Percentiles rank a stretch among this genome's conserved stretches.
These are phyloP conservation scores for Cymbopogon flexuosus DNA, from an alignment of 202 grass and related monocot genomes.

Conservation along the genomic window DNA sequence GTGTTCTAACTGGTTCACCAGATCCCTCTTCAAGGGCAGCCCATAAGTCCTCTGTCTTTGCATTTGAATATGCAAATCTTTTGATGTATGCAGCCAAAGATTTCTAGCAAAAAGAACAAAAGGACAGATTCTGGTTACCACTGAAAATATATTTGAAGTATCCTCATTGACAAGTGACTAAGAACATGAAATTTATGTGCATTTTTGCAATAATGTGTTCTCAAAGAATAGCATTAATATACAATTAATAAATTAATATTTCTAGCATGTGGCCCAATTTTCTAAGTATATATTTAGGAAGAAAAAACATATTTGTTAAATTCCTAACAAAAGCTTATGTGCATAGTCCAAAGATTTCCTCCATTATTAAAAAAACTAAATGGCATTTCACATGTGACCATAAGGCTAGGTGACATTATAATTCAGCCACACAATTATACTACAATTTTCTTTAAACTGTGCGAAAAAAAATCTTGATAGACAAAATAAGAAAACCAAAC, in stretches of 20 bases:
- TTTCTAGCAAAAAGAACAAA: slow-evolving; percentile 57
- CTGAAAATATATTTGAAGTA: neutral
- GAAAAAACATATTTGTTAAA: neutral
- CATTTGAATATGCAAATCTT: slow-evolving; percentile 86
- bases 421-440: neutral
- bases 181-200: neutral
- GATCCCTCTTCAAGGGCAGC: slow-evolving; percentile 86
- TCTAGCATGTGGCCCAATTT: neutral
- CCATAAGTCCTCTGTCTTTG: slow-evolving; percentile 95
- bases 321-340: neutral
- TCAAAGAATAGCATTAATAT: neutral
- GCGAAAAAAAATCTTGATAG: neutral
- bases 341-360: neutral
- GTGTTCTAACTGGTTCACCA: slow-evolving; percentile 68
- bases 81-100: slow-evolving; percentile 79
- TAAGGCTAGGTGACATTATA: neutral
- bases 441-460: neutral
- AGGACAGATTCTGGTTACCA: slow-evolving; percentile 4
- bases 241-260: slow-evolving; percentile 10
- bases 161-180: neutral
- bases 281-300: slow-evolving; percentile 10
- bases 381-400: neutral
- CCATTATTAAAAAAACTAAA: neutral
- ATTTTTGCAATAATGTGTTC: neutral
- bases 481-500: slow-evolving; percentile 41